Conservation (phyloP, 495 filamentous ascomycete species). For the Tetracladium setigerum region DNA sequence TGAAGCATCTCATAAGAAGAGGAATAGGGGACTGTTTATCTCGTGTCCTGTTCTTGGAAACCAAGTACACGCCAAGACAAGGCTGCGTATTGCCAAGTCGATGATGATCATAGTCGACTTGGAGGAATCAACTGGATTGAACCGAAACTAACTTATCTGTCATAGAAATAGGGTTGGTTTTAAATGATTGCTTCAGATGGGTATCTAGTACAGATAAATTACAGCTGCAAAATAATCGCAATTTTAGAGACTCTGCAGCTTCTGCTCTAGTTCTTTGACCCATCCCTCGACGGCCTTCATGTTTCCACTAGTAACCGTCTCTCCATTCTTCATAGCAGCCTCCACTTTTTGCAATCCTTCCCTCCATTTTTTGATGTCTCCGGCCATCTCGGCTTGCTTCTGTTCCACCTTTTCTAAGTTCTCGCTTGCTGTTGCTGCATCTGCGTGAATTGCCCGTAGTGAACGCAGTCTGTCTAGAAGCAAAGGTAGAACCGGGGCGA, state of each 20-base stretch:
- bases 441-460: conserved; percentile 75
- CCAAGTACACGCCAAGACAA: no score
- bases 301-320: conserved; percentile 65
- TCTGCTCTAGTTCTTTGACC: conserved; percentile 81
- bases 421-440: conserved; percentile 79
- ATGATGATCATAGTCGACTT: no score
- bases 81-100: no score
- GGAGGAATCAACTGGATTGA: no score
- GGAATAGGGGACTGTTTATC: no score
- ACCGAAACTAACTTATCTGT: no score
- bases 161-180: no score
- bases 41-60: no score
- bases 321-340: conserved; percentile 56
- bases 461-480: conserved; percentile 80
- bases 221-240: conserved; percentile 27
- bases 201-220: conserved; percentile 17
- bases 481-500: conserved; percentile 77
- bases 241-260: conserved; percentile 40
- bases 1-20: no score
- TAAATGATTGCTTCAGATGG: conserved; percentile 6
- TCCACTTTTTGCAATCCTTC: conserved; percentile 77
- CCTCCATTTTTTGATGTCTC: conserved; percentile 79
- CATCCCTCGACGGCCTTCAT: conserved; percentile 74
- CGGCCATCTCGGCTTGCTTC: conserved; percentile 72
- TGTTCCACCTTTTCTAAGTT: conserved; percentile 68